Base-by-base conservation (phyloP, 768 basidiomycete species). In the Rhizopogon rudus region DNA sequence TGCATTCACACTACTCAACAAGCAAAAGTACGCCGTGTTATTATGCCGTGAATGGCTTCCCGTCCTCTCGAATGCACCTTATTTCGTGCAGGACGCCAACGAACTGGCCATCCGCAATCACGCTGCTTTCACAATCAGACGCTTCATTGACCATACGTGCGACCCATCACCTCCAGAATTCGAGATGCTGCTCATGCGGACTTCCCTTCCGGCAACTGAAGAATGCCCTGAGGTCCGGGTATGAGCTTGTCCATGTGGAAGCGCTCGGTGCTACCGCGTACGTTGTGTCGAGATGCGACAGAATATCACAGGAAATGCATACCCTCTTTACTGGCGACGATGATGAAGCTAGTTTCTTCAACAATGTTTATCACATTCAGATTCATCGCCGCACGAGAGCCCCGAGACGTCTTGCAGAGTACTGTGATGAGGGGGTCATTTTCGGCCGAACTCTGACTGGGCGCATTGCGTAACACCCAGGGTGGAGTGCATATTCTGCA, bases 331-430 rank as follows among this genome's bases (percentile, higher is more conserved):
- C 90, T 7, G 83, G 78, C 14, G 95, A 92, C 1, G 94, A 98
- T 65, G 87, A 90, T 46, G 96, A 99, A 69, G 93, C 92, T 33
- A 94, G 88, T 66, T 95, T 98, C 74, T 98, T 98, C 81, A 87
- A 87, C 76, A 99, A 99, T 69, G 84, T 98, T 46, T 82, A 88
- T 52, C 97, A 98, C 66, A 82, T 98, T 42, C 97, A 99, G 71
- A 73, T 88, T 3, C 95, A 98, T 68, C 84, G 95, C 59, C 85
- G 96, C 22, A 84, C 86, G 1, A 75, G 96, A 56, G 95, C 96
- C 3, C 76, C 97, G 29, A 82, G 90, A 13, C 79, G 93, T 16
- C 80, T 98, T 17, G 83, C 82, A 6, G 93, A 94, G 51, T 79
- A 84, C 53, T 87, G 86, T 57, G 80, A 84, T 8, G 81, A 84